Evolutionary conservation across 306 rosid genomes (phyloP), one percentile per base, ranked within the genome.

Genomic region (Nissolia schottii): DNA sequence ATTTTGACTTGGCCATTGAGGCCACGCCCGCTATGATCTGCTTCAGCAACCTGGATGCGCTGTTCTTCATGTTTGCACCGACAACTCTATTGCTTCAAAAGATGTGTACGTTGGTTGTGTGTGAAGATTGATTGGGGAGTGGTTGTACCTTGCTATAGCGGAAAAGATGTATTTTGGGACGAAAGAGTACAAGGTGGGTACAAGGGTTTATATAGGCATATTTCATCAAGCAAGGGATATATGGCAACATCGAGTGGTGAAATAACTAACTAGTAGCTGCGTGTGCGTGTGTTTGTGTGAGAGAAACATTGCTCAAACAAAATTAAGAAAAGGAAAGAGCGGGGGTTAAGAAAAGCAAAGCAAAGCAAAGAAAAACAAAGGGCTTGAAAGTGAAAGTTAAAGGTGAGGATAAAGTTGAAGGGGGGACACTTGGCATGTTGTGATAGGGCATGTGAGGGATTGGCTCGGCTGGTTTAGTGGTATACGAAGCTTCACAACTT

Each of bases 1-100:
- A 67, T 71, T 91, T 93, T 62, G 93, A 80, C 77, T 88, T 93
- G 1, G 92, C 87, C 61, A 87, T 81, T 6, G 89, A 84, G 25
- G 85, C 81, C 43, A 90, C 48, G 60, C 75, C 55, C 32, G 88
- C 77, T 46, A 84, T 76, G 25, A 89, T 80, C 58, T 80, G 82
- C 80, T 93, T 93, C 63, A 93, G 19, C 56, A 89, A 74, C 67
- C 23, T 70, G 1, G 92, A 85, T 13, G 90, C 89, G 73, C 79
- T 82, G 83, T 83, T 90, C 96, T 87, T 90, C 94, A 87, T 77
- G 46, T 75, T n/a, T 86, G 40, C 48, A 7, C 23, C 46, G n/a
- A n/a, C n/a, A n/a, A n/a, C n/a, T n/a, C n/a, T n/a, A n/a, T n/a
- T n/a, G n/a, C n/a, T n/a, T n/a, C n/a, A n/a, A n/a, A n/a, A n/a